Base-by-base conservation (phyloP, 768 basidiomycete genomes). In the Boletus reticulatus region DNA sequence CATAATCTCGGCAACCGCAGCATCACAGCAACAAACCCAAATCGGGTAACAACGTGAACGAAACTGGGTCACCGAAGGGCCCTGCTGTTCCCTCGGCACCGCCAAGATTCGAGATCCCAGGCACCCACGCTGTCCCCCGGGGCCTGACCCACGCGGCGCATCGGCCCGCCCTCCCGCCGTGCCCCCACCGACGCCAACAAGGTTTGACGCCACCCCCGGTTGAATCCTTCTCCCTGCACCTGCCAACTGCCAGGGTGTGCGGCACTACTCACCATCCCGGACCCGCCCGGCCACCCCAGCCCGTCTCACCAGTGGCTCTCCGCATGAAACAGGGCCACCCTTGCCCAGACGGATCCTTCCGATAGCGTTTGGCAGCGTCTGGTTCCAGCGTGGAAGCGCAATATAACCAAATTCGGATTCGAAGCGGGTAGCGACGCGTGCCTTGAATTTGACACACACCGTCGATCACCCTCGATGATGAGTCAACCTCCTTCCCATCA, bases 51-150 rank as follows among this genome's bases (percentile, higher is more conserved):
- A 67, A 62, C 61, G 54, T 60, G 68, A 67, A 55, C 64, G 67
- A 68, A 65, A 66, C 68, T 57, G 52, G 51, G 47, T 60, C 62
- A 59, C 63, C 69, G 62, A 63, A 65, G 38, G 14, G 61, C 50
- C 53, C 38, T 62, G 66, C 62, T 61, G 62, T 61, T 64, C 66
- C 70, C 72, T 71, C 68, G 72, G 71, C 78, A 73, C 72, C 78
- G 78, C 76, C 75, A 76, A 74, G 76, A 79, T 76, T 67, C 20
- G 63, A 62, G 73, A 71, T 71, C 63, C 34, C 56, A 71, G 67
- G 61, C 48, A 68, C 78, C 67, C 68, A 64, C 54, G 20, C 52
- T 39, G 50, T 47, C 36, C 43, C 42, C 51, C 50, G 48, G 62
- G 58, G 19, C 50, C 55, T 50, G 55, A 38, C 50, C 47, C 60